Evolutionary conservation across 2,329 filamentous ascomycete species (phyloP).

Genomic region (Alternaria rosae): DNA sequence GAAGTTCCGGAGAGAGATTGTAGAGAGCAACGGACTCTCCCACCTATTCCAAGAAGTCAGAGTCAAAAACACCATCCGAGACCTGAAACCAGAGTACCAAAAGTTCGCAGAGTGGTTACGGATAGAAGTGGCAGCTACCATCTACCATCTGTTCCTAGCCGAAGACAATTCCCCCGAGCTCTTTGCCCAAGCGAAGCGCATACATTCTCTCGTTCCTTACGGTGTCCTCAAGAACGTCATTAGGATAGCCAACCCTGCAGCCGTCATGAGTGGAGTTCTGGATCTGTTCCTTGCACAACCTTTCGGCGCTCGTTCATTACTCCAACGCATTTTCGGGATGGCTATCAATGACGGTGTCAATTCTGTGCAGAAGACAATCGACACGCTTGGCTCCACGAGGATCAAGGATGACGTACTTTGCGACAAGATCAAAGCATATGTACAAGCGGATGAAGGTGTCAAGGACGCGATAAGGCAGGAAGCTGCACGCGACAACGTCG

Average conservation of each 20-base stretch:
- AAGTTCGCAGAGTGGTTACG: conserved; percentile 98
- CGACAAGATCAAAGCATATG: conserved; percentile 82
- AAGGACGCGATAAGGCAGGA: conserved; percentile 79
- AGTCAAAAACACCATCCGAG: conserved; percentile 83
- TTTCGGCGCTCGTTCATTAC: conserved; percentile 85
- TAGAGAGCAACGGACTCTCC: conserved; percentile 83
- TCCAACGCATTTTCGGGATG: conserved; percentile 93
- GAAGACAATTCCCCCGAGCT: conserved; percentile 98
- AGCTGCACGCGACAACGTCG: conserved; percentile 75
- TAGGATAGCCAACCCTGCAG: conserved; percentile 91
- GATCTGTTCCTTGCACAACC: conserved; percentile 96
- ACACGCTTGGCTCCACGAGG: conserved; percentile 72
- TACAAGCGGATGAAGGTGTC: conserved; percentile 74
- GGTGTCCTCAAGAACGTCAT: conserved; percentile 95
- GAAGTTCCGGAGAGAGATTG: conserved; percentile 71
- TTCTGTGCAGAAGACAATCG: conserved; percentile 85
- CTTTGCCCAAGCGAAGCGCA: conserved; percentile 91
- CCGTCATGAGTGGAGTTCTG: conserved; percentile 94
- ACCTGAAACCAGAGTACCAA: conserved; percentile 92
- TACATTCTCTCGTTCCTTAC: conserved; percentile 94
- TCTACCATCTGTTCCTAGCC: conserved; percentile 96
- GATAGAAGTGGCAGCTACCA: conserved; percentile 94
- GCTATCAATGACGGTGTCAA: conserved; percentile 90
- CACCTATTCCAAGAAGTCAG: conserved; percentile 93
- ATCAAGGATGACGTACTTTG: conserved; percentile 83